Evolutionary conservation across 2,329 filamentous ascomycete species (phyloP), one percentile per base, ranked within the genome.

Genomic region (Myriosclerotinia scirpicola): DNA sequence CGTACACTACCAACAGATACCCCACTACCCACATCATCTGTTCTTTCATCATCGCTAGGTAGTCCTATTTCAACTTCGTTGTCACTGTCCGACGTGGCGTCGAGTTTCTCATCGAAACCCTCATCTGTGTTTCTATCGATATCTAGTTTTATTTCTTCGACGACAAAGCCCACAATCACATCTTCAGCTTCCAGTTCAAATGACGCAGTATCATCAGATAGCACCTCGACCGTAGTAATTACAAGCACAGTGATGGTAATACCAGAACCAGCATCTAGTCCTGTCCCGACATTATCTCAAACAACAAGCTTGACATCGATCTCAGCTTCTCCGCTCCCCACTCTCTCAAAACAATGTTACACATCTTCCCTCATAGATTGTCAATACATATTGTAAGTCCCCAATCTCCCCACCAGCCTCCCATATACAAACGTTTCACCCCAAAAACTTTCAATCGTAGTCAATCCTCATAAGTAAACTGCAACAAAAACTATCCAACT

Each of bases 381-480:
- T 30, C 50, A 54, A 54, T 54, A 54, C 30, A 30, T 54, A 22
- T 54, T 26, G 50, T 54, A 54, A 54, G 50, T 53, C 50, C 7
- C 5, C n/a, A 17, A 11, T 54, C 6, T 15, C 1, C 12, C 7
- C 2, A 5, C 15, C 50, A 2, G 6, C 26, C 2, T 6, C 50
- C n/a, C 6, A 54, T 8, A 12, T 8, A 40, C 5, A 8, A 40
- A 40, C 1, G 1, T 40, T 40, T 40, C 38, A 40, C 38, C 5
- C 38, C 38, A 8, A 5, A 40, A 40, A 40, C 11, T 40, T 12
- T 40, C 38, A n/a, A n/a, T n/a, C n/a, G n/a, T n/a, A n/a, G n/a
- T n/a, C n/a, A n/a, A n/a, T n/a, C n/a, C n/a, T n/a, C n/a, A n/a
- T n/a, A n/a, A n/a, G n/a, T n/a, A n/a, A n/a, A n/a, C n/a, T n/a